Percentiles rank a stretch among this genome's conserved stretches.
These are phyloP conservation scores for Borovskyia barvae DNA, from an alignment of 208 protist genomes.

Conservation along the genomic window DNA sequence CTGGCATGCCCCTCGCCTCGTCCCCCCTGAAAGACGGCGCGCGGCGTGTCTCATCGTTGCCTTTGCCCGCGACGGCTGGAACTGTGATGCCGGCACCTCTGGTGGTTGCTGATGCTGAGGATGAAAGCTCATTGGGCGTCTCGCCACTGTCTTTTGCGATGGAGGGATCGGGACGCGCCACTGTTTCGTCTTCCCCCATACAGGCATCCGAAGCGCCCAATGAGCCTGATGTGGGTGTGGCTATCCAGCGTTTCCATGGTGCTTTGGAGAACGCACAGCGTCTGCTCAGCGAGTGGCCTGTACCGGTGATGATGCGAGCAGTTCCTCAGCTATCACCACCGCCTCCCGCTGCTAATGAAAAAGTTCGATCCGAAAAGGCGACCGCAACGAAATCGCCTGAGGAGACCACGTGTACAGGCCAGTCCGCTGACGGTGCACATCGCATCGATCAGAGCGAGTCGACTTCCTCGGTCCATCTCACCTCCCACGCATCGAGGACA, in stretches of 20 bases:
- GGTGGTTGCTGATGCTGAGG: background rate
- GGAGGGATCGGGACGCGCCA: background rate
- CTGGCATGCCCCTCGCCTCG: too few species aligned
- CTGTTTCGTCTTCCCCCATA: background rate
- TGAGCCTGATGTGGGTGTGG: slow-evolving; percentile 1
- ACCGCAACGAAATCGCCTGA: too few species aligned
- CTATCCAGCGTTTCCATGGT: slow-evolving; percentile 29
- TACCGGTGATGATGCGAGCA: background rate
- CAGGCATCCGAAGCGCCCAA: background rate
- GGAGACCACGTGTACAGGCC: too few species aligned
- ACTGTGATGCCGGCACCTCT: background rate
- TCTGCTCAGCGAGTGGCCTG: slow-evolving; percentile 10
- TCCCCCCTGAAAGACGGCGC: too few species aligned
- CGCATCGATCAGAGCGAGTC: too few species aligned
- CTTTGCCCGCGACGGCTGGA: background rate
- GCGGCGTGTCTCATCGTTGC: slow-evolving; percentile 1
- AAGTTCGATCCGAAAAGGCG: too few species aligned
- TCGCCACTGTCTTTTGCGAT: background rate
- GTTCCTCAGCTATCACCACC: slow-evolving; percentile 8
- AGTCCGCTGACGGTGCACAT: too few species aligned
- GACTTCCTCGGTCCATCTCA: too few species aligned
- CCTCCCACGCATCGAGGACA: too few species aligned
- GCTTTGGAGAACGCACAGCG: slow-evolving; percentile 38
- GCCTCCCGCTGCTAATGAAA: too few species aligned
- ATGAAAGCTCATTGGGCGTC: slow-evolving; percentile 1